phyloP scores from a whole-genome alignment of 495 filamentous ascomycete genomes.

The Astrothelium subdiscretum region DNA sequence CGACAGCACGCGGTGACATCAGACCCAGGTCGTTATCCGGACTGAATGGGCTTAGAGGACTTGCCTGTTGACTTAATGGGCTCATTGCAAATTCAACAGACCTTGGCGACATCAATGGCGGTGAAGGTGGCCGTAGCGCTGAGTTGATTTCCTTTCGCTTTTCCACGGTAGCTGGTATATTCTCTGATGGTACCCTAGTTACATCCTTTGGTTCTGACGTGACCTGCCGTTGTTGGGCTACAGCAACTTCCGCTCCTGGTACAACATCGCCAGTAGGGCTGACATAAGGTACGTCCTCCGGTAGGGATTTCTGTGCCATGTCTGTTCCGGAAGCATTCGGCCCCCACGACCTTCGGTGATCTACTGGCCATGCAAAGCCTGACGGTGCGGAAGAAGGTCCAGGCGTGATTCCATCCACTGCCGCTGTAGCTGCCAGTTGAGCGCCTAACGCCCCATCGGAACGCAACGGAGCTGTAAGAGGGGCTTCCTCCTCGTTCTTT shows the following conservation, averaged over 20 bases:
- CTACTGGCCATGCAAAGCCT: slow-evolving; percentile 11
- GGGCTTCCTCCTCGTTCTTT: neutral
- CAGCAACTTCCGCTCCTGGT: slow-evolving; percentile 9
- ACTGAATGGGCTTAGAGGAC: slow-evolving; percentile 11
- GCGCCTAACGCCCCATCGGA: neutral
- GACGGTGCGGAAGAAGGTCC: slow-evolving; percentile 21
- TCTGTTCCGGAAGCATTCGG: neutral
- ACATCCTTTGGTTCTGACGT: neutral
- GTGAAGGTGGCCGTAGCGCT: slow-evolving; percentile 9
- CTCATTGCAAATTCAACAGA: slow-evolving; percentile 27
- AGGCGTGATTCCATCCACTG: slow-evolving; percentile 1
- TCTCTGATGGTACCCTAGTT: neutral
- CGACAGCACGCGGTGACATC: slow-evolving; percentile 21
- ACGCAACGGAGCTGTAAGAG: neutral
- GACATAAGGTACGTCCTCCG: slow-evolving; percentile 10
- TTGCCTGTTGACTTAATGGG: slow-evolving; percentile 9
- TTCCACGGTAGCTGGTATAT: neutral
- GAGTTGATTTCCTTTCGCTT: neutral
- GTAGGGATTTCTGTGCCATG: neutral
- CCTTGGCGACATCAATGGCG: slow-evolving; percentile 9
- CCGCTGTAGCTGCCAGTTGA: neutral
- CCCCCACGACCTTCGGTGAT: neutral
- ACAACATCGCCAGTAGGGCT: slow-evolving; percentile 16
- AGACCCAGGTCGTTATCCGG: slow-evolving; percentile 20
- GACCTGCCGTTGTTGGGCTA: slow-evolving; percentile 1